phyloP scores from a whole-genome alignment of 345 rosid genomes.

The Heritiera littoralis region DNA sequence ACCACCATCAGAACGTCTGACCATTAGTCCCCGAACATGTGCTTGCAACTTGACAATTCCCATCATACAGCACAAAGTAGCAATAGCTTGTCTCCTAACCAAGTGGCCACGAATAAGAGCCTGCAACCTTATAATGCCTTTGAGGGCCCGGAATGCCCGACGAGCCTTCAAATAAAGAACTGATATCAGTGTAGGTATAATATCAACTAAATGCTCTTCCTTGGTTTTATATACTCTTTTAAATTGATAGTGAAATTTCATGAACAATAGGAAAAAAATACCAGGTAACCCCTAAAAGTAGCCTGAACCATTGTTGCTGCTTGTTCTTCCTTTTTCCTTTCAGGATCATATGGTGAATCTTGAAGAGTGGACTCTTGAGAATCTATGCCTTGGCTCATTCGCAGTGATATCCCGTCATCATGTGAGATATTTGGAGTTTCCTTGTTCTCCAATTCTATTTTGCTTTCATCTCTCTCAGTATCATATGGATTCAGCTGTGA shows the following conservation, averaged over 20 bases:
- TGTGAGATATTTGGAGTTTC: constrained; percentile 45
- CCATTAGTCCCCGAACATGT: constrained; percentile 59
- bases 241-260: not conserved
- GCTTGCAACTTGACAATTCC: constrained; percentile 88
- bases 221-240: not conserved
- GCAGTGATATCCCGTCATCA: constrained; percentile 35
- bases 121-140: constrained; percentile 95
- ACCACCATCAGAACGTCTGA: constrained; percentile 64
- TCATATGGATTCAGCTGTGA: constrained; percentile 30
- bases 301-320: constrained; percentile 94
- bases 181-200: constrained; percentile 33
- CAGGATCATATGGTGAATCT: constrained; percentile 45
- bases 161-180: constrained; percentile 69
- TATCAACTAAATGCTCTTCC: constrained; percentile 6
- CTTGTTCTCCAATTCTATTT: constrained; percentile 41
- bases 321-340: constrained; percentile 52
- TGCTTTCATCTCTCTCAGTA: constrained; percentile 42
- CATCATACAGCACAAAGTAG: constrained; percentile 72
- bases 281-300: constrained; percentile 88
- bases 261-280: constrained; percentile 33
- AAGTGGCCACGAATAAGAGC: constrained; percentile 94
- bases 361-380: constrained; percentile 31
- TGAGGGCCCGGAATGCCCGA: constrained; percentile 87
- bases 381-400: constrained; percentile 38
- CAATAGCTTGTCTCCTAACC: constrained; percentile 88